A percentile compares a stretch with the other conserved stretches of the same genome.
These are phyloP conservation scores for Septoria petroselini DNA, from an alignment of 2,329 filamentous ascomycete genomes.

Conservation along the genomic window DNA sequence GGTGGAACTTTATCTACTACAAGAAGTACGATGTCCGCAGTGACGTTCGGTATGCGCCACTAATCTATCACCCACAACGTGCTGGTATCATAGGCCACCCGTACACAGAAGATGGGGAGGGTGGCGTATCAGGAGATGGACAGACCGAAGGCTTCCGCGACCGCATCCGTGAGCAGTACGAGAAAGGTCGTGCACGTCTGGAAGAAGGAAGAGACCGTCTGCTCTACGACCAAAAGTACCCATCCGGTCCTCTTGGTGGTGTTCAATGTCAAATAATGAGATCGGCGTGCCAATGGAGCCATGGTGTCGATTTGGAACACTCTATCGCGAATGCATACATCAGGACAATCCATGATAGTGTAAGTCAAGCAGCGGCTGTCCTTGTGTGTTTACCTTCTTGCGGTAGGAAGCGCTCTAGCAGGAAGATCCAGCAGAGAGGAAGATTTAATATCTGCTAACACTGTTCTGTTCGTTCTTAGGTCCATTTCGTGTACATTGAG, in stretches of 20 bases:
- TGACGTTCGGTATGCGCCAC: constrained; percentile 48
- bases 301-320: constrained; percentile 61
- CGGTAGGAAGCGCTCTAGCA: too few relatives aligned
- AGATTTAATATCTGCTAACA: constrained; percentile 52
- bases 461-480: not conserved
- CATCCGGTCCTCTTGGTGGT: constrained; percentile 59
- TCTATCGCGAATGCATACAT: constrained; percentile 94
- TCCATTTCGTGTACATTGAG: constrained; percentile 48
- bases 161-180: constrained; percentile 32
- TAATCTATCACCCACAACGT: constrained; percentile 39
- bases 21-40: constrained; percentile 70
- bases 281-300: constrained; percentile 53
- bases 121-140: constrained; percentile 30
- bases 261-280: constrained; percentile 78
- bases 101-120: constrained; percentile 30
- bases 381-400: too few relatives aligned
- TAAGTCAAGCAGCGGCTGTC: constrained; percentile 42
- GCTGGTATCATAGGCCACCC: constrained; percentile 37
- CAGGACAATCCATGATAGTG: constrained; percentile 88
- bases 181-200: constrained; percentile 27
- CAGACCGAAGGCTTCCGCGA: constrained; percentile 36
- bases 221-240: constrained; percentile 25
- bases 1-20: constrained; percentile 88
- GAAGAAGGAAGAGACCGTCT: constrained; percentile 28
- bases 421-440: too few relatives aligned